Conservation (phyloP, 148 eudicot species). For the Diospyros kaki region DNA sequence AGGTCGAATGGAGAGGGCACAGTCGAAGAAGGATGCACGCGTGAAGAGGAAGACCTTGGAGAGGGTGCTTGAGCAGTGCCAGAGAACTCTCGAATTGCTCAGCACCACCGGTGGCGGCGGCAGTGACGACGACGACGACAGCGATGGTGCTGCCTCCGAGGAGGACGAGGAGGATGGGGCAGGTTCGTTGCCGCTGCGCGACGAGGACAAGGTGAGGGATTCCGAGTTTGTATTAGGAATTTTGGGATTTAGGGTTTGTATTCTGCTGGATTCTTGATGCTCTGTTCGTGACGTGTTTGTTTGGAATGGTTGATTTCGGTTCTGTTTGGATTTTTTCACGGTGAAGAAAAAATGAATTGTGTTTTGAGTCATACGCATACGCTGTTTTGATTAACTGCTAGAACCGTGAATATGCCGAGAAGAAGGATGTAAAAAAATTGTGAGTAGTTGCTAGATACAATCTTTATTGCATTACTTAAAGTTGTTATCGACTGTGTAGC, state of each 20-base stretch:
- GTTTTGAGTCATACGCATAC: too few species aligned
- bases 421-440: background rate
- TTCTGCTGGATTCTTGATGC: background rate
- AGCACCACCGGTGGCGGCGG: constrained; percentile 17
- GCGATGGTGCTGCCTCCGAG: constrained; percentile 4
- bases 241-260: constrained; percentile 2
- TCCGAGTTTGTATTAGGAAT: background rate
- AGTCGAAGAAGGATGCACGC: constrained; percentile 36
- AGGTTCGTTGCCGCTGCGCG: constrained; percentile 22
- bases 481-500: too few species aligned
- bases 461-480: too few species aligned
- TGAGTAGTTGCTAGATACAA: too few species aligned
- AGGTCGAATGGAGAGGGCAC: background rate
- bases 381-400: background rate
- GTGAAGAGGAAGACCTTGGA: constrained; percentile 66
- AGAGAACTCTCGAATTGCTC: constrained; percentile 59
- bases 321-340: too few species aligned
- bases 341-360: too few species aligned
- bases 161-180: constrained; percentile 12
- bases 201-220: constrained; percentile 39
- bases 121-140: constrained; percentile 21
- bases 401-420: background rate
- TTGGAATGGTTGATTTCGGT: background rate
- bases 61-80: constrained; percentile 66
- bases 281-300: background rate